Evolutionary conservation across 768 basidiomycete species (phyloP), one percentile per base, ranked within the genome.

Genomic region (Auriculariales sp.): DNA sequence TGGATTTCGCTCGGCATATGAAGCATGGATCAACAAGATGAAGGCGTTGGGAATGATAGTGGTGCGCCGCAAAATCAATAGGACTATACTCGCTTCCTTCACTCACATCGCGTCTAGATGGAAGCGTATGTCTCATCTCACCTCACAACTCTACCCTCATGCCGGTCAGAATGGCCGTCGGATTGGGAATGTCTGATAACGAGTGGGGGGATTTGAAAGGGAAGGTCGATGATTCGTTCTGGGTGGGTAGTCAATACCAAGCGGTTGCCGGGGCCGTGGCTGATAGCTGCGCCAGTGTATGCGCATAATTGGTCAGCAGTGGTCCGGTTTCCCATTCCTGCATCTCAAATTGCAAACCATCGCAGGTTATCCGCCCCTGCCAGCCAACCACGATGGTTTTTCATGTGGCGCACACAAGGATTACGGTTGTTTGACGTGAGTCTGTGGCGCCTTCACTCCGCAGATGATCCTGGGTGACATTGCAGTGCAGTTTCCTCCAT

Each of bases 341-440:
- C n/a, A n/a, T n/a, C n/a, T n/a, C n/a, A n/a, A n/a, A n/a, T n/a
- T n/a, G n/a, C n/a, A 3, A 46, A 28, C 39, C 17, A 34, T 14
- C 45, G 31, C 48, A 86, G 84, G 89, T 3, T 95, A 95, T 59
- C 92, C 92, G 2, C 87, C 86, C 1, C 72, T 95, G 19, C 86
- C 90, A 0, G 67, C 75, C 28, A 76, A 80, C 44, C 74, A 86
- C 48, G 81, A 88, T 30, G 90, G 91, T 2, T 77, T 85, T 59
- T 90, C 87, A 14, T 94, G 91, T 57, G 91, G 91, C 25, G 85
- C 84, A 24, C 91, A 95, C 66, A 90, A 82, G 61, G 91, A 94
- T 61, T 95, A 94, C 57, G 92, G 92, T 24, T 92, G 88, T 64
- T 62, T 89, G 54, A 93, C 91, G 81, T 88, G 64, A 58, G 75